A percentile compares a stretch with the other conserved stretches of the same genome.
These are phyloP conservation scores for Saussurea involucrata DNA, from an alignment of 129 eudicot species.

Conservation along the genomic window DNA sequence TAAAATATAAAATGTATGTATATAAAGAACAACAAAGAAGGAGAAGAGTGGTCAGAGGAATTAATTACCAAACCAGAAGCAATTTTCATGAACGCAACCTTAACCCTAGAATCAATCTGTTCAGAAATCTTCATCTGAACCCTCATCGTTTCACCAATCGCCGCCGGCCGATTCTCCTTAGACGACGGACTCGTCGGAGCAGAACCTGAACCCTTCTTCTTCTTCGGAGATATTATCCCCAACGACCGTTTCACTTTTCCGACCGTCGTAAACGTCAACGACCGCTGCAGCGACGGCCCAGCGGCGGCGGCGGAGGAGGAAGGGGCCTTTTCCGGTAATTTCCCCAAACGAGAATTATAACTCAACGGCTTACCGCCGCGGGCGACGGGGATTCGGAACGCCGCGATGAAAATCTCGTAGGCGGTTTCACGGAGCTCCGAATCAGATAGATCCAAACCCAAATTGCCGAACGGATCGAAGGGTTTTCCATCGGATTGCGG, in stretches of 20 bases:
- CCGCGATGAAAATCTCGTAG: slow-evolving; percentile 73
- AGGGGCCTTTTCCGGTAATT: slow-evolving; percentile 15
- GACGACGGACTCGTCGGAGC: slow-evolving; percentile 9
- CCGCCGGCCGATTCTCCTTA: slow-evolving; percentile 26
- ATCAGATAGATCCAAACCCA: slow-evolving; percentile 36
- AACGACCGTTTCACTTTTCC: slow-evolving; percentile 74
- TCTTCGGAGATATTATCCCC: slow-evolving; percentile 51
- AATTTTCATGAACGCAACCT: slow-evolving; percentile 60
- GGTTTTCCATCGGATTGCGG: slow-evolving; percentile 19
- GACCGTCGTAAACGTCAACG: slow-evolving; percentile 43
- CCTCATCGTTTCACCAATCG: slow-evolving; percentile 75
- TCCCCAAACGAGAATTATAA: slow-evolving; percentile 46
- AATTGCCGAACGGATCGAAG: slow-evolving; percentile 49
- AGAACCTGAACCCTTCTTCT: slow-evolving; percentile 12
- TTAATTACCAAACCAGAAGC: slow-evolving; percentile 73
- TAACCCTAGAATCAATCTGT: slow-evolving; percentile 67
- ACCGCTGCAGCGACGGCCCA: slow-evolving; percentile 46
- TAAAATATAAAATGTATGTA: too few species aligned
- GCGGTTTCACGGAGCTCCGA: slow-evolving; percentile 82
- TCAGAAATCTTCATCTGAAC: slow-evolving; percentile 80
- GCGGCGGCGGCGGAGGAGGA: slow-evolving; percentile 3
- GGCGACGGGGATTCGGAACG: slow-evolving; percentile 55
- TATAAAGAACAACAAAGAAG: too few species aligned
- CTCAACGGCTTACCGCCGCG: slow-evolving; percentile 52
- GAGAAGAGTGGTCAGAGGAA: too few species aligned